Conservation (phyloP, 2,329 filamentous ascomycete genomes). For the Sporothrix mexicana region DNA sequence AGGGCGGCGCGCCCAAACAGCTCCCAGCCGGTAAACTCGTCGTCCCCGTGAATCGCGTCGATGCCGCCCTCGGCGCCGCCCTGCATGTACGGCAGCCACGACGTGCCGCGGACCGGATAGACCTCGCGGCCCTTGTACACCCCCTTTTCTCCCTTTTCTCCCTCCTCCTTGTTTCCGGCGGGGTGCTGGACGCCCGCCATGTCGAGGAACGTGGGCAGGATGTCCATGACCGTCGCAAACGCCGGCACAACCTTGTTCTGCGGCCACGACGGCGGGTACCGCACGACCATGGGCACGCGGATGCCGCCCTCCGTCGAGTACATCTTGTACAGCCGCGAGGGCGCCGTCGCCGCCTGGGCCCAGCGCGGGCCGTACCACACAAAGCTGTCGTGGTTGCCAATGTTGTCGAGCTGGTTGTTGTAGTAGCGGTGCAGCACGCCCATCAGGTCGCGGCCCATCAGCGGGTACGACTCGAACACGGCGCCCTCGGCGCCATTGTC, state of each 20-base stretch:
- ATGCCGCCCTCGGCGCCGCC: background rate
- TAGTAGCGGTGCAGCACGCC: constrained; percentile 56
- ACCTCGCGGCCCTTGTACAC: constrained; percentile 46
- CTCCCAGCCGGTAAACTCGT: constrained; percentile 49
- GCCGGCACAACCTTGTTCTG: constrained; percentile 49
- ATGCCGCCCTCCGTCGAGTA: constrained; percentile 57
- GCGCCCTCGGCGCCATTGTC: constrained; percentile 37
- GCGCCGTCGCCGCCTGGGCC: constrained; percentile 49
- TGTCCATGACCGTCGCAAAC: constrained; percentile 61
- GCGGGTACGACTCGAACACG: constrained; percentile 35
- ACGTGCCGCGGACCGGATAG: constrained; percentile 43
- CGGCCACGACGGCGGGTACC: constrained; percentile 37
- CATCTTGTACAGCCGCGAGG: constrained; percentile 43
- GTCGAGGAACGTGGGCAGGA: constrained; percentile 56
- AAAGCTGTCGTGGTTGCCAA: constrained; percentile 59
- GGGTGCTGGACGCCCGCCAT: constrained; percentile 58
- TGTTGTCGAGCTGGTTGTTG: constrained; percentile 62
- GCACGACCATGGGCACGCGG: constrained; percentile 57
- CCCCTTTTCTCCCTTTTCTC: too few relatives aligned
- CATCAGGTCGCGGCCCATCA: constrained; percentile 37
- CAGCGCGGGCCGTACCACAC: constrained; percentile 64
- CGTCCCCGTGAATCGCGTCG: constrained; percentile 46
- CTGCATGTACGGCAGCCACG: constrained; percentile 38
- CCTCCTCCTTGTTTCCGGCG: constrained; percentile 43
- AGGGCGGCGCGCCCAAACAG: constrained; percentile 46